Evolutionary conservation across 202 grass and related monocot species (phyloP), one percentile per base, ranked within the genome.

Genomic region (Schoenoplectus triqueter): DNA sequence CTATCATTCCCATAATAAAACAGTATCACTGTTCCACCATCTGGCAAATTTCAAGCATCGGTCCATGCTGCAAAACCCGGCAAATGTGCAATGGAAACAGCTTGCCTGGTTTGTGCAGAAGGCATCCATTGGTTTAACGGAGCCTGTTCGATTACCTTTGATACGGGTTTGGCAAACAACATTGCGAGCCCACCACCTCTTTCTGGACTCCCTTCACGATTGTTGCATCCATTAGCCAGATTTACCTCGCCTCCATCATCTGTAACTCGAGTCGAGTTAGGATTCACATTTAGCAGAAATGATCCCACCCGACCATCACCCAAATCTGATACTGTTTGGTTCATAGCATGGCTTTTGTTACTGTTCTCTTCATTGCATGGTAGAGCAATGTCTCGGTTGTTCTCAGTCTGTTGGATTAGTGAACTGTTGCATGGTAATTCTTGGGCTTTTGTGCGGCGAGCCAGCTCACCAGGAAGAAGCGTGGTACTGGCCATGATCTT

Each of bases 401-500:
- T 78, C 31, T 61, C 75, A 50, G 19, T 52, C 15, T 83, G 72
- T 4, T 81, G 84, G 19, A 10, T 66, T 65, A 73, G 50, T 14
- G 78, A 9, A 69, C 44, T 63, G 8, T 55, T 82, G 56, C 66
- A 60, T 0, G 46, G 85, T 59, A 70, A 31, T 64, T 87, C 85
- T 51, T 66, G 42, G 52, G 49, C 56, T 81, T 94, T 92, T 57
- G 84, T 92, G 67, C 95, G 86, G 51, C 92, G 88, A 9, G 95
- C 95, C 39, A 92, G 89, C 1, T 98, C 95, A 5, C 81, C 85
- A 0, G 91, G 86, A 2, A 98, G 91, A 10, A 98, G 92, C 14
- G 92, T 98, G 89, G 84, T 95, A 78, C 95, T 98, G 10, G 88
- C 95, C 92, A 98, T 95, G 86, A 98, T 98, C 85, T 89, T 95